phyloP scores from a whole-genome alignment of 108 stramenopile species.

The Parmales sp. region DNA sequence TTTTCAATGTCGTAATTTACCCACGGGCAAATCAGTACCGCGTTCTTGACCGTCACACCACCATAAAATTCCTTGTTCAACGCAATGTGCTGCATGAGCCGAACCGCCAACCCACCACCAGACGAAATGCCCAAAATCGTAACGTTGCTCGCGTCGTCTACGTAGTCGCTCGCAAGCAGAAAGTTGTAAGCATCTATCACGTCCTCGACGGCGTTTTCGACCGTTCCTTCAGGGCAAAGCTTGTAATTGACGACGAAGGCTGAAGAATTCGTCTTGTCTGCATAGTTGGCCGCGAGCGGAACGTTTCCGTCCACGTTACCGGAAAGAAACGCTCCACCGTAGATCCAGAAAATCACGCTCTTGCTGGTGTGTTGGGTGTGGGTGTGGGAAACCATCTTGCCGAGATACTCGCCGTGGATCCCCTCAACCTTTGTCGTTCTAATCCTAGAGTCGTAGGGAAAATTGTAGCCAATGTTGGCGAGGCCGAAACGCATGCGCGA shows the following conservation, averaged over 20 bases:
- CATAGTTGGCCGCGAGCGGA: background rate
- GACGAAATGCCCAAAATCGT: background rate
- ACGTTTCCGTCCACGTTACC: background rate
- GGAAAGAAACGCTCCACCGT: constrained; percentile 6
- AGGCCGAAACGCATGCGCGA: background rate
- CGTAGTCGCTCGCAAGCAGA: background rate
- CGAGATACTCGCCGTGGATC: background rate
- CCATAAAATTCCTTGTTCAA: background rate
- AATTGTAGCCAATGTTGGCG: background rate
- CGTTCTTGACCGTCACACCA: background rate
- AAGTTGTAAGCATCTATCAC: background rate
- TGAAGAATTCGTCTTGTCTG: background rate
- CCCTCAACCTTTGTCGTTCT: background rate
- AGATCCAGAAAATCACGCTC: background rate
- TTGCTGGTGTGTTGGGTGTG: background rate
- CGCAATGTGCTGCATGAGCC: background rate
- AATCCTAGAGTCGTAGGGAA: background rate
- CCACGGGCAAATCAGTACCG: background rate
- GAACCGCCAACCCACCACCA: background rate
- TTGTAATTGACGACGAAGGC: background rate
- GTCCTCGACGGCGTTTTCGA: background rate
- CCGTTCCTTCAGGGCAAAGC: background rate
- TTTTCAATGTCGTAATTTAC: background rate
- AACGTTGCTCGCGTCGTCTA: background rate
- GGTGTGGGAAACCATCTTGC: background rate